Conservation (phyloP, 225 moss, liverwort and hornwort species). For the Bryum argenteum region DNA sequence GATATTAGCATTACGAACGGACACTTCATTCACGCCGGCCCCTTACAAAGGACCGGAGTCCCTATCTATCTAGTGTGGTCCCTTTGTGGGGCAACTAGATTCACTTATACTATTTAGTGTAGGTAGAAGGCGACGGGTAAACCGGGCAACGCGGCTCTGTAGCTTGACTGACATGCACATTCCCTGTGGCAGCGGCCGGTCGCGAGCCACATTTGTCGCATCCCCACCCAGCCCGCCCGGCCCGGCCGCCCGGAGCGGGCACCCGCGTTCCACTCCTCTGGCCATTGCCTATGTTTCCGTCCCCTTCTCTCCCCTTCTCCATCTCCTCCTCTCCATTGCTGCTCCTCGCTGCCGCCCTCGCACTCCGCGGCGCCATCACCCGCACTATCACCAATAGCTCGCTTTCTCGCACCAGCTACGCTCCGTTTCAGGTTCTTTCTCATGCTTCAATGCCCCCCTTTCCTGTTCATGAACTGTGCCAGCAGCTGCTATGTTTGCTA, state of each 20-base stretch:
- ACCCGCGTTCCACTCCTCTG: not conserved
- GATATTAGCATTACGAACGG: too few relatives aligned
- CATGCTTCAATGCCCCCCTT: not conserved
- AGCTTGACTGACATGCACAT: not conserved
- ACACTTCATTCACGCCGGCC: too few relatives aligned
- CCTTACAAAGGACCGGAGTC: too few relatives aligned
- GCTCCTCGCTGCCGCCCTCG: not conserved
- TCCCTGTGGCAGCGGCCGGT: not conserved
- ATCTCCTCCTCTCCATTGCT: not conserved
- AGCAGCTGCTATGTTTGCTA: not conserved
- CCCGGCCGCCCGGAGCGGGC: not conserved
- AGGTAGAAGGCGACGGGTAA: too few relatives aligned
- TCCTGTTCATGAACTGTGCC: not conserved
- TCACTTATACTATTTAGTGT: too few relatives aligned
- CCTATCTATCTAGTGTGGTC: too few relatives aligned
- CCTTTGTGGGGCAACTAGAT: too few relatives aligned
- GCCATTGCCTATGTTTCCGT: too few relatives aligned
- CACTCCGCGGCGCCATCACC: not conserved
- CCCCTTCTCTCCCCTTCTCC: not conserved
- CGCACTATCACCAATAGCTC: not conserved
- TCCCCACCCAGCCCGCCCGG: not conserved
- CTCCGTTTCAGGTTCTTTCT: not conserved
- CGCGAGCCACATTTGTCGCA: not conserved
- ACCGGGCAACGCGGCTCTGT: not conserved
- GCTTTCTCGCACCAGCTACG: not conserved